Percentiles rank a stretch among this genome's conserved stretches.
Evolutionary conservation across 768 basidiomycete species (phyloP).

Genomic region (Daedaleopsis sinensis): DNA sequence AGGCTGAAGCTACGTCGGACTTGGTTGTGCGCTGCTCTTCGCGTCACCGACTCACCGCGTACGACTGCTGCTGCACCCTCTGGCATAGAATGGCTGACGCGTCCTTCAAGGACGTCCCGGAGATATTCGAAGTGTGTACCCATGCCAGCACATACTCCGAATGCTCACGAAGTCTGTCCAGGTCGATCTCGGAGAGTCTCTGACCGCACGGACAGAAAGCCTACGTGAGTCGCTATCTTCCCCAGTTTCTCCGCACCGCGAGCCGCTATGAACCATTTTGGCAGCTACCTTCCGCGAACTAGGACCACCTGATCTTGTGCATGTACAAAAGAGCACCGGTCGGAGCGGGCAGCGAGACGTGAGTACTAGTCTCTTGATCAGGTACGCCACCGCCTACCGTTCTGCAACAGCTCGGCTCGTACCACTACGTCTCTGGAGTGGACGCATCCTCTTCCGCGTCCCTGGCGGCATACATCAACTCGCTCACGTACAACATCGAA

Average conservation of each 20-base stretch:
- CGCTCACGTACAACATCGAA: constrained; percentile 94
- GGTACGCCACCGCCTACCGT: constrained; percentile 6
- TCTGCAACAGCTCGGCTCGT: constrained; percentile 77
- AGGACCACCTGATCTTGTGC: constrained; percentile 95
- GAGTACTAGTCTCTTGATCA: constrained; percentile 33
- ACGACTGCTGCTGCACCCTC: background rate
- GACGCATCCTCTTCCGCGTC: constrained; percentile 98
- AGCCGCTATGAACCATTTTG: constrained; percentile 8
- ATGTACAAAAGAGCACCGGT: constrained; percentile 92
- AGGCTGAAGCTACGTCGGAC: too few species aligned
- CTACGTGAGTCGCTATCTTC: constrained; percentile 61
- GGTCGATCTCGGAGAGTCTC: constrained; percentile 89
- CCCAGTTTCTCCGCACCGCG: constrained; percentile 19
- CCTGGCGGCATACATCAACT: constrained; percentile 97
- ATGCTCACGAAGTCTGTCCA: constrained; percentile 32
- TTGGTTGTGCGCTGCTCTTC: constrained; percentile 1
- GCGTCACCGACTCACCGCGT: constrained; percentile 2
- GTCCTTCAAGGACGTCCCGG: constrained; percentile 91
- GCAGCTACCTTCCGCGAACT: constrained; percentile 95
- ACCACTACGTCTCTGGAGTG: constrained; percentile 98
- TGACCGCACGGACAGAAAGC: constrained; percentile 89
- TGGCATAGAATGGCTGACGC: constrained; percentile 52
- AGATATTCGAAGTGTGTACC: constrained; percentile 85
- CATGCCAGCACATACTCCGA: background rate
- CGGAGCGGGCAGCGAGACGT: constrained; percentile 87